Base-by-base conservation (phyloP, 352 stramenopile species). In the Phytopythium cucurbitacearum region DNA sequence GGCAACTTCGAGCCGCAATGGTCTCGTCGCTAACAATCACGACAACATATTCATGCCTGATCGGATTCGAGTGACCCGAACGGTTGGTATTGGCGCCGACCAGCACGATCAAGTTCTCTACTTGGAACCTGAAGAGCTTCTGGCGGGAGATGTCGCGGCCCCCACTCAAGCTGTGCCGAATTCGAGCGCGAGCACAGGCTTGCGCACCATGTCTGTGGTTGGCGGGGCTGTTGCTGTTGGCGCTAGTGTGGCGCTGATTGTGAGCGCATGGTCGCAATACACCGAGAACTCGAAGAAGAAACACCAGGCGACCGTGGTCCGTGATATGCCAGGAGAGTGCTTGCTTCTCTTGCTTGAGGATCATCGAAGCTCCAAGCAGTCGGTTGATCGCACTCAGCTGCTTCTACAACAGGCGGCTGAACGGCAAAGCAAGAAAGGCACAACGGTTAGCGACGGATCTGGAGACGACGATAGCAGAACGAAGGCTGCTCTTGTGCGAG, bases 241-340 rank as follows among this genome's bases (percentile, higher is more conserved):
- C 34, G 83, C 79, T 6, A 83, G 80, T 53, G 77, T 94, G 7
- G 80, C 80, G 5, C 56, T 94, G 38, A 80, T 86, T 7, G 79
- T 94, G 41, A 87, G 73, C 49, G 83, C 80, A 0, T 94, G 83
- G 83, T 88, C 79, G 13, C 76, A 88, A 44, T 91, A 84, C 60
- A 89, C 76, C 0, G 80, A 90, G 21, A 71, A 59, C 21, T 72
- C 79, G 3, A 73, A 70, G 47, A 73, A 74, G 50, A 82, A 70
- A 65, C 71, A 65, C 0, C 83, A 94, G 61, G 79, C 79, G 39
- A 62, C 83, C 51, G 72, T 70, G 12, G 79, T 94, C 32, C 76
- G 77, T 39, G 76, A 85, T n/a, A 94, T 94, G 83, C 69, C 83
- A 33, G 76, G 76, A 5, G 68, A 85, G 57, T 85, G 75, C 16